Evolutionary conservation across 1,139 yeast species (phyloP), one percentile per base, ranked within the genome.

Genomic region (Eremothecium sinecaudum): DNA sequence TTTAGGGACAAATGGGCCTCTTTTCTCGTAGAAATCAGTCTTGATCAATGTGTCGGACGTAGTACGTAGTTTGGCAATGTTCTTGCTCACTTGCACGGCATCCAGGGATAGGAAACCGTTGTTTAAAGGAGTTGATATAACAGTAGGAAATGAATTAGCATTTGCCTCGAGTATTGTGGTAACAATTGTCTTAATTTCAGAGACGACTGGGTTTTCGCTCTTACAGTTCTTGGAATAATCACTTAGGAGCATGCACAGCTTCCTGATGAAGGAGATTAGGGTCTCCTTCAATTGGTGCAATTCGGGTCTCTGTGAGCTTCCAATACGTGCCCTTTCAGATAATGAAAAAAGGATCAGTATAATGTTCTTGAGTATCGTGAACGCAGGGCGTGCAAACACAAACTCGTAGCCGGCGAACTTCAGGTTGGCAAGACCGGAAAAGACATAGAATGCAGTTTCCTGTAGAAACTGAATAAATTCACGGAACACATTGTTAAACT

Each of bases 1-100:
- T 10, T 24, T 26, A 13, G 48, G 39, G 18, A 29, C 35, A 29
- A 36, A 48, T 18, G 45, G 46, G 18, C 39, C 40, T 26, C 57
- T 42, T 27, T 48, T 46, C 7, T 37, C 36, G 29, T 49, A 53
- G 30, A 51, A 52, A 26, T 53, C 57, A 16, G 48, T 37, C 31
- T 49, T 51, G n/a, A 53, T 52, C 18, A 53, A 36, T 4, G 57
- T 50, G 32, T 52, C 57, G 15, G 58, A 53, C 13, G 52, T 50
- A 6, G 31, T 44, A 12, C 43, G 44, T 18, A 53, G 34, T 27
- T 47, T 52, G 2, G 37, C 34, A 13, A 42, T 43, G 10, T 38
- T 40, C 31, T 47, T 43, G 9, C 36, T 22, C n/a, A 51, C 23
- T 12, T 21, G 35, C 3, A 39, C 32, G 4, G 38, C 32, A 18